Evolutionary conservation across 192 early-diverging fungal genomes (phyloP).

Genomic region (Gaertneriomyces semiglobifer): DNA sequence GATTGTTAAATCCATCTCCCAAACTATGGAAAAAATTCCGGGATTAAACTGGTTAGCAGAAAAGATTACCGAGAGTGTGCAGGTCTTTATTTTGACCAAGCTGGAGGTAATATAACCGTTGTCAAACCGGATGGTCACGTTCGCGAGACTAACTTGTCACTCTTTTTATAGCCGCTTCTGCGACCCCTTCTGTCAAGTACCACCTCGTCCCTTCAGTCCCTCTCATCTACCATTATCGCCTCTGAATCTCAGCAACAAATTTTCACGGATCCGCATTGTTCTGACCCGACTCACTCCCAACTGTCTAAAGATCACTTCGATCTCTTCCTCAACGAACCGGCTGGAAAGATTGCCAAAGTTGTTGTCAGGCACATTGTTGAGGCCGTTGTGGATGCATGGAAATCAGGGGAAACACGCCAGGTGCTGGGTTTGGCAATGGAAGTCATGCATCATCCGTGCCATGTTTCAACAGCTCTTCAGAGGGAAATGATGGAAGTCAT

Average conservation of each 20-base stretch:
- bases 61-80: constrained; percentile 26
- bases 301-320: constrained; percentile 34
- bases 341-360: constrained; percentile 22
- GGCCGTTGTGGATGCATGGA: constrained; percentile 30
- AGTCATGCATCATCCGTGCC: constrained; percentile 29
- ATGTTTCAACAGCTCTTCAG: constrained; percentile 19
- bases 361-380: constrained; percentile 22
- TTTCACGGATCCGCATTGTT: constrained; percentile 28
- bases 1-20: constrained; percentile 18
- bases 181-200: constrained; percentile 22
- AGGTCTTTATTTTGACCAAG: constrained; percentile 18
- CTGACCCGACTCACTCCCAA: constrained; percentile 31
- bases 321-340: constrained; percentile 27
- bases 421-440: constrained; percentile 22
- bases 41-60: constrained; percentile 30
- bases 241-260: constrained; percentile 19
- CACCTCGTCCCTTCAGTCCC: constrained; percentile 9
- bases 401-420: not conserved
- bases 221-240: constrained; percentile 17
- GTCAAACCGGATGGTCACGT: not conserved
- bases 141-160: not conserved
- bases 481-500: constrained; percentile 20
- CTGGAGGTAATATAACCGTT: constrained; percentile 11
- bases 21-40: constrained; percentile 29
- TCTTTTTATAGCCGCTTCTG: constrained; percentile 11